Conservation (phyloP, 129 eudicot genomes). For the Saussurea involucrata region DNA sequence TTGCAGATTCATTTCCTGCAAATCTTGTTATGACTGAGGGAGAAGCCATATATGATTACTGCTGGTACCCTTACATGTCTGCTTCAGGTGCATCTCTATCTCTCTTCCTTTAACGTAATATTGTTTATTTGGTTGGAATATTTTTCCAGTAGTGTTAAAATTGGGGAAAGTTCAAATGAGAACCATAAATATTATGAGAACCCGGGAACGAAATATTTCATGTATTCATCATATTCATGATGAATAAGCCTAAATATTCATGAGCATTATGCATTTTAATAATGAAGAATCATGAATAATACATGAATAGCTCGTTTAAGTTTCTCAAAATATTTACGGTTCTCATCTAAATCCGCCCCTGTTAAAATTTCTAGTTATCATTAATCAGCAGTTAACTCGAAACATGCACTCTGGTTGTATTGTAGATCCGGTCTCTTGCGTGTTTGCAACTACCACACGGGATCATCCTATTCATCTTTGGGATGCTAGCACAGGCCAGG, state of each 20-base stretch:
- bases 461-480: conserved; percentile 98
- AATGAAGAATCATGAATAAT: not conserved
- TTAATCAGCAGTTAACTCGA: conserved; percentile 6
- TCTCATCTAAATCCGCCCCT: not conserved
- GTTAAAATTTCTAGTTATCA: not conserved
- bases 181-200: too few species aligned
- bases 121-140: not conserved
- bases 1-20: conserved; percentile 78
- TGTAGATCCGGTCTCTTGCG: conserved; percentile 79
- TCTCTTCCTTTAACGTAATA: not conserved
- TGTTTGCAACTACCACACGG: conserved; percentile 86
- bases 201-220: not conserved
- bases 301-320: not conserved
- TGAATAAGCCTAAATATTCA: not conserved
- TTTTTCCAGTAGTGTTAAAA: not conserved
- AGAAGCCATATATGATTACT: conserved; percentile 87
- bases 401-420: not conserved
- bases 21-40: conserved; percentile 76
- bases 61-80: conserved; percentile 96
- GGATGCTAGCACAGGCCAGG: conserved; percentile 94
- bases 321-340: not conserved
- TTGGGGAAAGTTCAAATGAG: too few species aligned
- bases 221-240: not conserved
- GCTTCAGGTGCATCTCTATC: conserved; percentile 55
- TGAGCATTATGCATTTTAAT: not conserved